A percentile compares a stretch with the other conserved stretches of the same genome.
These are phyloP conservation scores for Novymonas esmeraldas DNA, from an alignment of 208 protist genomes.

Conservation along the genomic window DNA sequence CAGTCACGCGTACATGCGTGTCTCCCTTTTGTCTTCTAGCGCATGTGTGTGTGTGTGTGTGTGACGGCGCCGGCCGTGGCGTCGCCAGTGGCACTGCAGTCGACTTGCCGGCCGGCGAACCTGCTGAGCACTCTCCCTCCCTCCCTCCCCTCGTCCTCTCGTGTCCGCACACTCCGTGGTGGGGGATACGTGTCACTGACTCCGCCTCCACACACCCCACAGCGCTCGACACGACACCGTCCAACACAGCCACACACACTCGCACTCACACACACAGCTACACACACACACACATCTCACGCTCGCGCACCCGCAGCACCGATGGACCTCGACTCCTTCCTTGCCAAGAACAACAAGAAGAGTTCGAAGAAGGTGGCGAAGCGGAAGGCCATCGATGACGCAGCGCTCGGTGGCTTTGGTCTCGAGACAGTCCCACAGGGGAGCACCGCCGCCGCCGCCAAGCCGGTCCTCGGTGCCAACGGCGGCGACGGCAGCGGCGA, in stretches of 20 bases:
- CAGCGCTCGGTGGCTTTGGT: conserved; percentile 36
- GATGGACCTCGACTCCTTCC: conserved; percentile 69
- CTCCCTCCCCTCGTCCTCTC: neutral
- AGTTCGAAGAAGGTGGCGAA: conserved; percentile 56
- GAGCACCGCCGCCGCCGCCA: conserved; percentile 9
- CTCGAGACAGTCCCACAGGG: conserved; percentile 42
- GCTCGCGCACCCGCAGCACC: too few relatives aligned
- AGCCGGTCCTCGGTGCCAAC: neutral
- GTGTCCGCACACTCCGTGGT: neutral
- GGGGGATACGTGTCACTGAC: neutral
- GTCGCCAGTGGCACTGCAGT: too few relatives aligned
- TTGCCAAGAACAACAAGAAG: conserved; percentile 76
- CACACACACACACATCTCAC: too few relatives aligned
- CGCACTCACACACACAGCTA: conserved; percentile 7
- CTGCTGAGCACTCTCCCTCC: neutral
- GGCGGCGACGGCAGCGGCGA: neutral
- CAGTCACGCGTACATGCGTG: too few relatives aligned
- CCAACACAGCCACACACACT: conserved; percentile 19
- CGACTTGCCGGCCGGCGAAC: neutral
- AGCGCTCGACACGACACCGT: too few relatives aligned
- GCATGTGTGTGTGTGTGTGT: too few relatives aligned
- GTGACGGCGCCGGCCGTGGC: too few relatives aligned
- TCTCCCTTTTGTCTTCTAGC: too few relatives aligned
- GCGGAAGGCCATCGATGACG: conserved; percentile 56
- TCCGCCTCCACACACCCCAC: too few relatives aligned